phyloP scores from a whole-genome alignment of 208 protist genomes.

The Acanthamoeba polyphaga region DNA sequence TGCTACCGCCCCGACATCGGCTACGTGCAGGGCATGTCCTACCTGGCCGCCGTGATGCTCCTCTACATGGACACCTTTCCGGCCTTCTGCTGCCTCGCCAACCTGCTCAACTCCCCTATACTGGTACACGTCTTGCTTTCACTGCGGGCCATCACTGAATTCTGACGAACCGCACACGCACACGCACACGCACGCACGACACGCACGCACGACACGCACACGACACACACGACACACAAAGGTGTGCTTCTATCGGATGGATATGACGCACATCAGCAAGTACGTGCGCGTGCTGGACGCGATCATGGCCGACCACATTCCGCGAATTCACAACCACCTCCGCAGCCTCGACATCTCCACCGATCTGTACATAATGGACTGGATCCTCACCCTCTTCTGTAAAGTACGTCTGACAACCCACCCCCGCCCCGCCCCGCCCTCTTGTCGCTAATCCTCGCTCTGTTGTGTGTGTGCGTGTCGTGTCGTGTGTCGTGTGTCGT shows the following conservation, averaged over 20 bases:
- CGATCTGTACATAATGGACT: constrained; percentile 84
- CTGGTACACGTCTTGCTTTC: constrained; percentile 23
- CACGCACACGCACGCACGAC: too few species aligned
- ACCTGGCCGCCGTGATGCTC: constrained; percentile 80
- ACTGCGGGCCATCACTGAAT: too few species aligned
- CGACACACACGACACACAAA: neutral
- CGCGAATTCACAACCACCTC: constrained; percentile 63
- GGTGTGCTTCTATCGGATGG: constrained; percentile 82
- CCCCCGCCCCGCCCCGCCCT: neutral
- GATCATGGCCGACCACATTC: constrained; percentile 42
- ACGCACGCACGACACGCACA: too few species aligned
- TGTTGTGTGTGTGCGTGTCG: too few species aligned
- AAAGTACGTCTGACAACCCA: neutral
- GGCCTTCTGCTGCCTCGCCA: constrained; percentile 84
- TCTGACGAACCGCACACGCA: too few species aligned
- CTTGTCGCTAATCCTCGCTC: neutral
- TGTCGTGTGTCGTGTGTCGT: too few species aligned
- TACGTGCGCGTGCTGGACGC: constrained; percentile 12
- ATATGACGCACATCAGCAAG: constrained; percentile 66
- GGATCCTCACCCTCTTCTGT: constrained; percentile 82
- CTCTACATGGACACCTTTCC: constrained; percentile 83
- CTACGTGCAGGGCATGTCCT: constrained; percentile 68
- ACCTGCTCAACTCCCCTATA: constrained; percentile 84
- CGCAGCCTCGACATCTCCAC: constrained; percentile 78
- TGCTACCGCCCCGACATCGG: constrained; percentile 79